These are phyloP conservation scores for Cyclocybe cylindracea DNA, from an alignment of 768 basidiomycete species.

Conservation along the genomic window DNA sequence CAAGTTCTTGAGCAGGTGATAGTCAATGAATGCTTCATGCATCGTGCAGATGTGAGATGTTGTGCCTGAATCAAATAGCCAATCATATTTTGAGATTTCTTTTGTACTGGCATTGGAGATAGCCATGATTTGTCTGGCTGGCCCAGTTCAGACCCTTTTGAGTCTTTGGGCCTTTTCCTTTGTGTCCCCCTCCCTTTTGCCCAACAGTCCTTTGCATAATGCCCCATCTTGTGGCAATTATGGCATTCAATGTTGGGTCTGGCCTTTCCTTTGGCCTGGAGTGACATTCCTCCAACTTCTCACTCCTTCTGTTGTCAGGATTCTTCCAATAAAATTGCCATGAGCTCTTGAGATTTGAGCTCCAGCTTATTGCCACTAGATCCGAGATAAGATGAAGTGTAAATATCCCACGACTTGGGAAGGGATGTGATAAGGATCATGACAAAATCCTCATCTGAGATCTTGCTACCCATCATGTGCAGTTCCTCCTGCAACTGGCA, in stretches of 20 bases:
- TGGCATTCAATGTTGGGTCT: constrained; percentile 1
- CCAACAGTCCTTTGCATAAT: constrained; percentile 1
- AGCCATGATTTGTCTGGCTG: constrained; percentile 7
- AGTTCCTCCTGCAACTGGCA: constrained; percentile 24
- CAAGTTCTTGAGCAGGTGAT: constrained; percentile 9
- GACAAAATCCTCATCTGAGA: constrained; percentile 29
- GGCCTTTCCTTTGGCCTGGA: constrained; percentile 1
- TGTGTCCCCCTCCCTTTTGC: constrained; percentile 1
- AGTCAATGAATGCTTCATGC: constrained; percentile 20
- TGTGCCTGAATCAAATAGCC: constrained; percentile 24
- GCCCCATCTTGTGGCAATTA: constrained; percentile 4
- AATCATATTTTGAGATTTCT: constrained; percentile 16
- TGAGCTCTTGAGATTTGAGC: constrained; percentile 18
- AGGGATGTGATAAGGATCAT: constrained; percentile 30
- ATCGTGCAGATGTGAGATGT: constrained; percentile 26
- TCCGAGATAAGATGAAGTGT: constrained; percentile 22
- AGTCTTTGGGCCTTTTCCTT: constrained; percentile 5
- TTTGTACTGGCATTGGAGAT: not conserved
- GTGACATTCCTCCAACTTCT: not conserved
- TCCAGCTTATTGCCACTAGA: constrained; percentile 15
- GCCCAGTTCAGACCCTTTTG: constrained; percentile 12
- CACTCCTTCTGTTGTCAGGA: constrained; percentile 7
- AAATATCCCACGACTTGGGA: constrained; percentile 28
- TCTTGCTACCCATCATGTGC: constrained; percentile 20
- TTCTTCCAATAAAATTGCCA: constrained; percentile 24